Base-by-base conservation (phyloP, 2,329 filamentous ascomycete species). In the Colletotrichum eleusines region DNA sequence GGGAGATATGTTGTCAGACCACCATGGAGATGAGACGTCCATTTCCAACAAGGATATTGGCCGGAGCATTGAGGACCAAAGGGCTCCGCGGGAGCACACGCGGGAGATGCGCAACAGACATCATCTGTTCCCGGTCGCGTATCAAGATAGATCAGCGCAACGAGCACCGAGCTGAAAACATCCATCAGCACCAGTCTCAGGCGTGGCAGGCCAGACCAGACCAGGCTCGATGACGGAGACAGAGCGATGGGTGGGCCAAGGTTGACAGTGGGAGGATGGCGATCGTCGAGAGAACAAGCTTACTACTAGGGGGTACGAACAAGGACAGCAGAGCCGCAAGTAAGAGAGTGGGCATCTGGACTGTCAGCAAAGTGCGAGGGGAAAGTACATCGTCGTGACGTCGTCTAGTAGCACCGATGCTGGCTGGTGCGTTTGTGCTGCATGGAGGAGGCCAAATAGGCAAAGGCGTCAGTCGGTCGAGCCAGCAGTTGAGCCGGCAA, bases 81-180 rank as follows among this genome's bases (percentile, higher is more conserved):
- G 59, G 12, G 8, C 26, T 6, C 26, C 28, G n/a, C 46, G 46
- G 14, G 9, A 5, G n/a, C 42, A 11, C 20, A 11, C 9, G 44
- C 35, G 44, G 54, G 35, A 59, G 28, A 55, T 26, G n/a, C 44
- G 35, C 53, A 38, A 40, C 33, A 40, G 31, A 48, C 33, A 33
- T 7, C 31, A 23, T 66, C 9, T 18, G 14, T 55, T 62, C 42
- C 42, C 42, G 55, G 20, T 28, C 38, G 50, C 63, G 63, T 70
- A 62, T 70, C 67, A 67, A 62, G 31, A 54, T 57, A 50, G 33
- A 70, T 61, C 67, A 67, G 63, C 67, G 67, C 35, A 54, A 20
- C 23, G 44, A 35, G 63, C 31, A 59, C n/a, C 12, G 42, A 28
- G 59, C 33, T n/a, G 42, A 42, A 38, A n/a, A 28, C 46, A 26